phyloP scores from a whole-genome alignment of 768 basidiomycete species.

The Amanita pallidorosea region DNA sequence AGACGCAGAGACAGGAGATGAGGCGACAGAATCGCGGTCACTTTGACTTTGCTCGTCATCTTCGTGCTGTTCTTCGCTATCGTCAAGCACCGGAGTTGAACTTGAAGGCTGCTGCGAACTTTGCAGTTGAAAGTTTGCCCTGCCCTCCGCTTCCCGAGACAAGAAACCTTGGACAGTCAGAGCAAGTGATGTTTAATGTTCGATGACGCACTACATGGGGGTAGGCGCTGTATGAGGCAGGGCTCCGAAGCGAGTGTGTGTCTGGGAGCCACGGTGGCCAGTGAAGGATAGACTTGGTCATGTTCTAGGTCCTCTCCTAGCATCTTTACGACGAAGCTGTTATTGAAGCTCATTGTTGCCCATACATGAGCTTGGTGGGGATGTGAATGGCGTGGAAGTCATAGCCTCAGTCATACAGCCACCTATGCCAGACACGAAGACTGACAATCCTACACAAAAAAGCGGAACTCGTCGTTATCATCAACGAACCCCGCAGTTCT shows the following conservation, averaged over 20 bases:
- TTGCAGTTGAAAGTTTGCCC: conserved; percentile 28
- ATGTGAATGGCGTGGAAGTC: not conserved
- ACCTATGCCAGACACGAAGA: not conserved
- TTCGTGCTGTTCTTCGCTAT: conserved; percentile 13
- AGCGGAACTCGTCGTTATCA: conserved; percentile 44
- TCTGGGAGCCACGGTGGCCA: conserved; percentile 17
- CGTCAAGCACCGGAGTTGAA: conserved; percentile 8
- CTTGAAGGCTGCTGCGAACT: conserved; percentile 7
- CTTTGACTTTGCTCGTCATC: conserved; percentile 6
- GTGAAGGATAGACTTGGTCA: not conserved
- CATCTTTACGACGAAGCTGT: conserved; percentile 27
- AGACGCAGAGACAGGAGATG: conserved; percentile 19
- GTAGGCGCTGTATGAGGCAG: conserved; percentile 62
- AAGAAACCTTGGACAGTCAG: conserved; percentile 42
- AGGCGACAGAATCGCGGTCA: conserved; percentile 2
- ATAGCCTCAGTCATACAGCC: not conserved
- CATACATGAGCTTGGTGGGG: not conserved
- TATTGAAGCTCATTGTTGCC: conserved; percentile 38
- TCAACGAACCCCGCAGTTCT: conserved; percentile 56
- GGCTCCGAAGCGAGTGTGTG: conserved; percentile 35
- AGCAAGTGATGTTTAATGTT: conserved; percentile 3
- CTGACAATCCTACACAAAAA: conserved; percentile 9
- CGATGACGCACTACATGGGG: conserved; percentile 41
- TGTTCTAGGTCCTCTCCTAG: conserved; percentile 20
- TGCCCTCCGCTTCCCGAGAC: conserved; percentile 54